Base-by-base conservation (phyloP, 2,329 filamentous ascomycete genomes). In the Epichloe uncinata region DNA sequence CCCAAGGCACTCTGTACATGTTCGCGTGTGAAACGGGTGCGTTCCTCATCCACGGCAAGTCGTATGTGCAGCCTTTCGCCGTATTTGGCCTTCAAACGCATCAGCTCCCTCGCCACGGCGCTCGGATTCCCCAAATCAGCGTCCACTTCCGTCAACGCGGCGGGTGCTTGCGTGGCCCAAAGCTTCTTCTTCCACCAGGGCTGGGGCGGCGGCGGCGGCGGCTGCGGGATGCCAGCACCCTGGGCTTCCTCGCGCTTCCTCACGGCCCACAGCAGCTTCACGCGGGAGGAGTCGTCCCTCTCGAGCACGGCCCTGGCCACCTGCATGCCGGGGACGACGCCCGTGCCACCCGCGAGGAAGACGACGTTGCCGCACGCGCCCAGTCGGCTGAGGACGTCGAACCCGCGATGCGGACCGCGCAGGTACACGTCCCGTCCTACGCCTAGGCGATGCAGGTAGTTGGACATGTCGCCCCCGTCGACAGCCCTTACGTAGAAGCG, bases 311-410 rank as follows among this genome's bases (percentile, higher is more conserved):
- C 78, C 53, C 81, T 70, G 2, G 82, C 86, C 40, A 85, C 78
- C 67, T 97, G 91, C 64, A 97, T 68, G 7, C 90, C 93, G 0
- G 91, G 87, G 15, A 88, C 89, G 58, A 98, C 85, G 1, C 93
- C 91, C 0, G 93, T 98, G 0, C 93, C 93, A 2, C 90, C 93
- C 1, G 90, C 93, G 20, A 97, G 70, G 60, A 97, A 95, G 2
- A 96, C 71, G 3, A 96, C 73, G n/a, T 59, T 60, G 20, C 56
- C 55, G 37, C 54, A 49, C 2, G 50, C 48, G 13, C 65, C 66
- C 2, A 69, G 57, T 11, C 66, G 56, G 6, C 56, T 47, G 4
- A 57, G 48, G 11, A 79, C 60, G 58, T 75, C 63, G 54, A 83
- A 87, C 44, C 91, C 87, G 1, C 79, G 64, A 57, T 85, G 79